Evolutionary conservation across 495 filamentous ascomycete genomes (phyloP), one percentile per base, ranked within the genome.

Genomic region (Xeromyces bisporus): DNA sequence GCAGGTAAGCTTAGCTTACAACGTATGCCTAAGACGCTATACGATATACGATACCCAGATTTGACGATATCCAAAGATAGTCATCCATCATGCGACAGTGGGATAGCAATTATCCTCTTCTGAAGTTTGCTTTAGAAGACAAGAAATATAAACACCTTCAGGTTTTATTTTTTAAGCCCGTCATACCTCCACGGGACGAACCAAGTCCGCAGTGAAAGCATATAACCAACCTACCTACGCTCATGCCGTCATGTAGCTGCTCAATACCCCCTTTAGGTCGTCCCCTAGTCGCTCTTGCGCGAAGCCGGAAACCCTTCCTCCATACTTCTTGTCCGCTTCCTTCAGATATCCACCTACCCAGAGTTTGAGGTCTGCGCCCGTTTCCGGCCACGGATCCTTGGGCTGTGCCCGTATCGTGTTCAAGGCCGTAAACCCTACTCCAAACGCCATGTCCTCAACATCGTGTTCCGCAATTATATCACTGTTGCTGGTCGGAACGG

Each of bases 391-490:
- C 12, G 78, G 73, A 46, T 93, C 86, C 33, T 61, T 63, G 6
- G 64, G 43, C 18, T 54, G 47, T 30, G 71, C 69, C 49, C 77
- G 80, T 53, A 86, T 83, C 1, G 89, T 94, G 49, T 80, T 86
- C 34, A 99, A 65, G 24, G 77, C 70, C 1, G 89, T 94, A 55
- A 91, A 99, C 1, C 83, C 84, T 26, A 92, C 73, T 7, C 87
- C 91, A 43, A 96, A 99, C 30, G 79, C 74, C 46, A 93, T 71
- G 48, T 97, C 87, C 40, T 97, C 89, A 27, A 89, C 77, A 42
- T 96, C 89, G 7, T 78, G 74, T 43, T 92, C 85, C 10, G 68
- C 64, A 40, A 86, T 72, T 14, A 76, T 47, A 33, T 91, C 84
- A 36, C 93, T 85, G 28, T 70, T 67, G 27, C 69, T 50, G 7